Evolutionary conservation across 192 early-diverging fungal genomes (phyloP).

Genomic region (Helicostylum pulchrum): DNA sequence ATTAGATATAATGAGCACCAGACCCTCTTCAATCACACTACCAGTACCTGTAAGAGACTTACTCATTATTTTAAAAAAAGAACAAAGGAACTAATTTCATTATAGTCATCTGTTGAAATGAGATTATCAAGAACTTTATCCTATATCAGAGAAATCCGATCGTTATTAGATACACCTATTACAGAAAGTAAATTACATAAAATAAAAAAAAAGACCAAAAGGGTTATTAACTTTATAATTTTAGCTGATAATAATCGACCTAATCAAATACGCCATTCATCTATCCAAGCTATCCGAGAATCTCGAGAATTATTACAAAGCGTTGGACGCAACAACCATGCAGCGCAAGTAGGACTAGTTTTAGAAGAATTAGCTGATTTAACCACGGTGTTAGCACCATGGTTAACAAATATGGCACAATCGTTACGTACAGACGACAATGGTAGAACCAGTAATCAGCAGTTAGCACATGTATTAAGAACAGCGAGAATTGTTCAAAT

Average conservation of each 20-base stretch:
- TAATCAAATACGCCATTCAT: background rate
- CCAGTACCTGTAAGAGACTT: constrained; percentile 3
- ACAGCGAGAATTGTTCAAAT: constrained; percentile 30
- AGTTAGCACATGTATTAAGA: constrained; percentile 11
- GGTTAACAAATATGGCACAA: constrained; percentile 17
- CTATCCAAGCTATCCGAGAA: background rate
- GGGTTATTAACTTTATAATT: too few species aligned
- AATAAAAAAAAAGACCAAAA: too few species aligned
- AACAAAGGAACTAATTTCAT: background rate
- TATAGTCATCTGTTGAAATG: constrained; percentile 29
- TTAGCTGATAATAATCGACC: too few species aligned
- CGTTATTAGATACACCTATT: constrained; percentile 19
- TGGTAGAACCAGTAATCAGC: background rate
- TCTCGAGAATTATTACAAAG: constrained; percentile 14
- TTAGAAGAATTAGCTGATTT: constrained; percentile 30
- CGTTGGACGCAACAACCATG: constrained; percentile 23
- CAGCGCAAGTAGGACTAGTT: constrained; percentile 32
- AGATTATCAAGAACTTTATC: constrained; percentile 26
- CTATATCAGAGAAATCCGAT: constrained; percentile 32
- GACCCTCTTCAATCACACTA: background rate
- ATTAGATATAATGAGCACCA: too few species aligned
- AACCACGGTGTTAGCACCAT: constrained; percentile 9
- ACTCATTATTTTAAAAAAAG: background rate
- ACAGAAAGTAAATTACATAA: constrained; percentile 23
- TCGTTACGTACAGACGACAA: too few species aligned